Conservation (phyloP, 306 rosid species). For the Argentina anserina region DNA sequence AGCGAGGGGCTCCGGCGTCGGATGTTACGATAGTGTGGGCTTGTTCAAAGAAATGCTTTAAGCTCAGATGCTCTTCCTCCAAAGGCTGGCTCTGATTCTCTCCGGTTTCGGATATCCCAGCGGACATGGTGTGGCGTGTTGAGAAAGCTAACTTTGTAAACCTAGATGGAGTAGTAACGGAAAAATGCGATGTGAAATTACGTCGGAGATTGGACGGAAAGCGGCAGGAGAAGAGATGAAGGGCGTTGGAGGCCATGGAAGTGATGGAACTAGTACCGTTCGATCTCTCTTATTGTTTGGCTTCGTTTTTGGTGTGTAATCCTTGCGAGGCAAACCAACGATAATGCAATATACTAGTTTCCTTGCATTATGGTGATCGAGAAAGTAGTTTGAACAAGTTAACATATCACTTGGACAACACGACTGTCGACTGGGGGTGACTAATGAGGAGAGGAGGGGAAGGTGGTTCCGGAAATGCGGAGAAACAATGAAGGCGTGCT, state of each 20-base stretch:
- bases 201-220: neutral
- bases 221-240: neutral
- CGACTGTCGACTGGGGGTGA: neutral
- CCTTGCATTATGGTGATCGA: too few relatives aligned
- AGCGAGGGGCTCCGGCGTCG: conserved; percentile 62
- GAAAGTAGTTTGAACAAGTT: neutral
- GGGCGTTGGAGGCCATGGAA: neutral
- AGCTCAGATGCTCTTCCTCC: neutral
- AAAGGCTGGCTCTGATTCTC: neutral
- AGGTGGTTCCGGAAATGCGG: neutral
- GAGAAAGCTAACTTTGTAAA: neutral
- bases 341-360: too few relatives aligned
- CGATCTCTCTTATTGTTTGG: neutral
- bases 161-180: neutral
- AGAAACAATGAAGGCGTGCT: neutral
- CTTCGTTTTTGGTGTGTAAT: neutral
- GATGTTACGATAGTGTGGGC: conserved; percentile 42
- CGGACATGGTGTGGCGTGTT: neutral
- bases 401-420: neutral
- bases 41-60: conserved; percentile 47
- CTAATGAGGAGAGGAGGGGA: neutral
- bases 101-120: neutral
- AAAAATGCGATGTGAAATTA: neutral
- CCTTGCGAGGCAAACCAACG: neutral
- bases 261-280: too few relatives aligned